Evolutionary conservation across 1,284 basidiomycete species (phyloP).

Genomic region (Puccinia triticina): DNA sequence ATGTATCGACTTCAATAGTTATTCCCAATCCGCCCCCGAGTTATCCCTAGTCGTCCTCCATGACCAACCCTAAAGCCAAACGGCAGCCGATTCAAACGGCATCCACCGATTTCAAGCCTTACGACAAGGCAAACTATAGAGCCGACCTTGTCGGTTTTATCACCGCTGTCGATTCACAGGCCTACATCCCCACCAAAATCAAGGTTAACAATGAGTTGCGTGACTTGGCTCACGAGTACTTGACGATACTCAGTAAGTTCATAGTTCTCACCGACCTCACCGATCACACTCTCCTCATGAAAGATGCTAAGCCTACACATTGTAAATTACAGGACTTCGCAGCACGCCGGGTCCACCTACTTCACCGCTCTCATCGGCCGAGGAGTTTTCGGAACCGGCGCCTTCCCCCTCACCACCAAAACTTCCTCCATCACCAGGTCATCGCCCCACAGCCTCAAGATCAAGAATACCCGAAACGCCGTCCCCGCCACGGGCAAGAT

Average conservation of each 20-base stretch:
- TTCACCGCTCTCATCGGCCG: background rate
- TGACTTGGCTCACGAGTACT: background rate
- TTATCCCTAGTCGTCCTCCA: background rate
- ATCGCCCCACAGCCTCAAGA: background rate
- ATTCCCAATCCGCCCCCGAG: too few species aligned
- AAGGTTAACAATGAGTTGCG: background rate
- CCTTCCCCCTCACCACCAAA: background rate
- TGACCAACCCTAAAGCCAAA: background rate
- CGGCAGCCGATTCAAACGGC: background rate
- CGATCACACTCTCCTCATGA: background rate
- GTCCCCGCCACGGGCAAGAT: background rate
- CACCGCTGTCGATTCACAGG: background rate
- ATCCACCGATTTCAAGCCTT: slow-evolving; percentile 1
- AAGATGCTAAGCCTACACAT: background rate
- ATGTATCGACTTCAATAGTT: too few species aligned
- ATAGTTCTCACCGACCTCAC: background rate
- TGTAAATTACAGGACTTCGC: background rate
- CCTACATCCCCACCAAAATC: background rate
- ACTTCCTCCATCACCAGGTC: background rate
- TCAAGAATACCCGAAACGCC: background rate
- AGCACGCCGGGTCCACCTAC: background rate
- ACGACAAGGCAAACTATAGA: background rate
- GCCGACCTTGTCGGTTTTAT: slow-evolving; percentile 1
- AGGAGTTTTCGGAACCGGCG: too few species aligned
- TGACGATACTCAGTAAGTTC: background rate